phyloP scores from a whole-genome alignment of 176 grass and related monocot genomes.

The Musa schizocarpa region DNA sequence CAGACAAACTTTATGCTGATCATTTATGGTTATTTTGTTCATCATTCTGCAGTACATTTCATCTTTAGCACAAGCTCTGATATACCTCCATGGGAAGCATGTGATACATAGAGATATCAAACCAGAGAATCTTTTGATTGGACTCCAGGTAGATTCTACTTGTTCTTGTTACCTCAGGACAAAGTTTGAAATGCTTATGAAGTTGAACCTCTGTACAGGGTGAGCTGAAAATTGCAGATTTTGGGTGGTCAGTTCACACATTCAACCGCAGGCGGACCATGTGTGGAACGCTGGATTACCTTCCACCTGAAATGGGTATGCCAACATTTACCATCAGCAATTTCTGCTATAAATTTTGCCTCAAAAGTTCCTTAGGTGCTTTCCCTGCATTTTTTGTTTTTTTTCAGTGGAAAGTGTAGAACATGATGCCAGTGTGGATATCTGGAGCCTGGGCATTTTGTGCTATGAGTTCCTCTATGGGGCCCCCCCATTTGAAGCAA shows the following conservation, averaged over 20 bases:
- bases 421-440: constrained; percentile 78
- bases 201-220: constrained; percentile 31
- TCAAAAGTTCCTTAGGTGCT: not conserved
- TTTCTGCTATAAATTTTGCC: not conserved
- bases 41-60: constrained; percentile 57
- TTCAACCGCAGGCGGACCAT: constrained; percentile 83
- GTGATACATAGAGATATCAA: constrained; percentile 88
- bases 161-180: constrained; percentile 5
- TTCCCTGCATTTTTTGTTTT: constrained; percentile 7
- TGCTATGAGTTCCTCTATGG: constrained; percentile 90
- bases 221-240: constrained; percentile 92
- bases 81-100: constrained; percentile 85
- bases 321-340: not conserved
- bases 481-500: constrained; percentile 73
- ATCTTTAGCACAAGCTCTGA: constrained; percentile 58
- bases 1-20: too few species aligned
- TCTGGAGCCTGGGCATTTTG: constrained; percentile 82
- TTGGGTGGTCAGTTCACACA: constrained; percentile 93
- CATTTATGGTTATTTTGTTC: not conserved
- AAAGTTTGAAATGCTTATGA: constrained; percentile 2
- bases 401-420: constrained; percentile 79
- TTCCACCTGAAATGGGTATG: constrained; percentile 98
- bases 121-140: constrained; percentile 81
- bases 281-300: constrained; percentile 90
- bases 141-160: constrained; percentile 36